These are phyloP conservation scores for Diaporthe eres DNA, from an alignment of 2,329 filamentous ascomycete species.

Conservation along the genomic window DNA sequence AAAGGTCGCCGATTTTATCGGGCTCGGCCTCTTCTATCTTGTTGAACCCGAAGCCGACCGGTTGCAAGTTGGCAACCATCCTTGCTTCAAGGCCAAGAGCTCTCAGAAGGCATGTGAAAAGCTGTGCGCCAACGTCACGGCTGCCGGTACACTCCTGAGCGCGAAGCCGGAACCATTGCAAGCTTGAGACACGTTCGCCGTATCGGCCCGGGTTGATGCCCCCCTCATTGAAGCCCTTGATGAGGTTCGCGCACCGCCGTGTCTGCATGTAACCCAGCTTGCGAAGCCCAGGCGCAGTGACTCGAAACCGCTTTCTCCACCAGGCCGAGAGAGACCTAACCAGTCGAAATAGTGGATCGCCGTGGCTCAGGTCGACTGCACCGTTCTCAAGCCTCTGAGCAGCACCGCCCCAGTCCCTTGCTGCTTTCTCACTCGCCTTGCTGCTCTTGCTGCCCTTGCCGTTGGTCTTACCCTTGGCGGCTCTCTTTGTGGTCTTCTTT, in stretches of 20 bases:
- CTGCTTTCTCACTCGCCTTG: slow-evolving; percentile 52
- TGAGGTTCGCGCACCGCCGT: slow-evolving; percentile 80
- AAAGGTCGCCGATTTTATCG: slow-evolving; percentile 53
- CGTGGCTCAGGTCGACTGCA: slow-evolving; percentile 82
- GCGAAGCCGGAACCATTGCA: slow-evolving; percentile 77
- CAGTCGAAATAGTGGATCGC: slow-evolving; percentile 84
- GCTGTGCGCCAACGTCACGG: slow-evolving; percentile 87
- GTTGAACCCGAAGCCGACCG: slow-evolving; percentile 90
- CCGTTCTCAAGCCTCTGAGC: slow-evolving; percentile 80
- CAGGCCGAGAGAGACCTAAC: slow-evolving; percentile 83
- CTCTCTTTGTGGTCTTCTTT: slow-evolving; percentile 51
- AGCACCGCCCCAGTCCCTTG: slow-evolving; percentile 78
- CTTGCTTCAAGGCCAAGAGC: slow-evolving; percentile 86
- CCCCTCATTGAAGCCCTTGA: slow-evolving; percentile 77
- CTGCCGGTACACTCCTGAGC: slow-evolving; percentile 84
- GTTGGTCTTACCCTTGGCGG: slow-evolving; percentile 49
- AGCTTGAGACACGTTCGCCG: slow-evolving; percentile 80
- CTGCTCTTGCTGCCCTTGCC: slow-evolving; percentile 55
- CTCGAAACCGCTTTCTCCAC: slow-evolving; percentile 88
- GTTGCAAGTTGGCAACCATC: slow-evolving; percentile 87
- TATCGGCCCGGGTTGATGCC: slow-evolving; percentile 74
- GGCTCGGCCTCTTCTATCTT: slow-evolving; percentile 83
- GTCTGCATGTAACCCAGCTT: slow-evolving; percentile 91
- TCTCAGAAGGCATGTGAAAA: slow-evolving; percentile 89
- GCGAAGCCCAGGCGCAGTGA: slow-evolving; percentile 84